These are phyloP conservation scores for Lophium mytilinum DNA, from an alignment of 495 filamentous ascomycete genomes.

Conservation along the genomic window DNA sequence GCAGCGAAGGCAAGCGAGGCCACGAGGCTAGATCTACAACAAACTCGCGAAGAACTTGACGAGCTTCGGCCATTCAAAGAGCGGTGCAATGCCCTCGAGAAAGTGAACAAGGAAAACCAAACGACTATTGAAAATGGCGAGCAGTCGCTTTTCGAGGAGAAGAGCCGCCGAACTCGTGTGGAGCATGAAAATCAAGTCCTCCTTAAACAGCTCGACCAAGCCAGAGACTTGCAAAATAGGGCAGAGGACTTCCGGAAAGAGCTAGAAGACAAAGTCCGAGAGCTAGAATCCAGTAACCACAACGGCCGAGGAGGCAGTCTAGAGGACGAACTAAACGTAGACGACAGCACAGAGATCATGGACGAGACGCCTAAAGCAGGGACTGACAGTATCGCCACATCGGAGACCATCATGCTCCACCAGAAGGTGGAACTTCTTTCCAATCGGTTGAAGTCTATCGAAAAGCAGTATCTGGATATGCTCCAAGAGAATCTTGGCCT, in stretches of 20 bases:
- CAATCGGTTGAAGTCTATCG: slow-evolving; percentile 20
- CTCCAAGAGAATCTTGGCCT: slow-evolving; percentile 31
- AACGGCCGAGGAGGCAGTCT: slow-evolving; percentile 11
- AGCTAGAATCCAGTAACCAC: slow-evolving; percentile 35
- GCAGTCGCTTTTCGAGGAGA: slow-evolving; percentile 52
- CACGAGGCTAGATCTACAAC: slow-evolving; percentile 40
- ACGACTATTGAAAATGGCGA: slow-evolving; percentile 52
- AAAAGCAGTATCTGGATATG: slow-evolving; percentile 29
- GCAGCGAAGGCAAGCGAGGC: slow-evolving; percentile 30
- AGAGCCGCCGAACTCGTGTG: slow-evolving; percentile 47
- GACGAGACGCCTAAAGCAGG: slow-evolving; percentile 10
- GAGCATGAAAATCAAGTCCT: slow-evolving; percentile 53
- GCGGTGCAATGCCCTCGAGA: slow-evolving; percentile 39
- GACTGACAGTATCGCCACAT: neutral
- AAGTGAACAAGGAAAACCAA: slow-evolving; percentile 52
- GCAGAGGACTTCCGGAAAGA: slow-evolving; percentile 49
- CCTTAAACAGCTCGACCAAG: slow-evolving; percentile 44
- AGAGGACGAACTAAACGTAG: slow-evolving; percentile 20
- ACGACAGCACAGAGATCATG: slow-evolving; percentile 5
- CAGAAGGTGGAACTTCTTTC: slow-evolving; percentile 28
- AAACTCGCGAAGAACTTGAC: slow-evolving; percentile 48
- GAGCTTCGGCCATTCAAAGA: slow-evolving; percentile 40
- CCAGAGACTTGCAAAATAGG: slow-evolving; percentile 47
- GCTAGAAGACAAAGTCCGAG: slow-evolving; percentile 45
- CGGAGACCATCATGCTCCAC: slow-evolving; percentile 22